Percentiles rank a stretch among this genome's conserved stretches.
These are phyloP conservation scores for Solanum etuberosum DNA, from an alignment of 257 asterid genomes.

Conservation along the genomic window DNA sequence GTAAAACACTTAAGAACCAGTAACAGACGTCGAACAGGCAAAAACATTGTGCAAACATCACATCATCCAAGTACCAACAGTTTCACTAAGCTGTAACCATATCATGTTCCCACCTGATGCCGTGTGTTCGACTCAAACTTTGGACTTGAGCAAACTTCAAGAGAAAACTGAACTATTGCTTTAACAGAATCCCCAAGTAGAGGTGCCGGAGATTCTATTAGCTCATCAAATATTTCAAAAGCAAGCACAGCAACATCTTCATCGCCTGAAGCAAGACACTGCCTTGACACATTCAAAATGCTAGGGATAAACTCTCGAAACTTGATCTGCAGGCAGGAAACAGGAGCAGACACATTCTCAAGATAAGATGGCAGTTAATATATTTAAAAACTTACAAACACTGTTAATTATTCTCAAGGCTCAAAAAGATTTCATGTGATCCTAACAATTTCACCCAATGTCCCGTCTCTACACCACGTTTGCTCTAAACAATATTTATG, in stretches of 20 bases:
- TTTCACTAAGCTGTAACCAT: neutral
- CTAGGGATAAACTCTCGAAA: constrained; percentile 95
- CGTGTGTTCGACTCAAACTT: constrained; percentile 79
- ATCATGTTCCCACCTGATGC: constrained; percentile 57
- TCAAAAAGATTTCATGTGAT: neutral
- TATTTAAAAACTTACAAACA: neutral
- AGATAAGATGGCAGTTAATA: neutral
- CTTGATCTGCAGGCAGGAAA: constrained; percentile 45
- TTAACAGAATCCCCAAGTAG: constrained; percentile 96
- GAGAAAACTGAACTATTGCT: constrained; percentile 91
- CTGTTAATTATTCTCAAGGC: neutral
- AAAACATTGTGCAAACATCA: neutral
- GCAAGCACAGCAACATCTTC: constrained; percentile 95
- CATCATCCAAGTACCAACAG: neutral
- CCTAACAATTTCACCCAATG: neutral
- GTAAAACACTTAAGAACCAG: neutral
- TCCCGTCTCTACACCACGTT: neutral
- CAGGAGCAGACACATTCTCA: constrained; percentile 1
- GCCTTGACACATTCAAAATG: constrained; percentile 87
- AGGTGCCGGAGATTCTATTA: constrained; percentile 98
- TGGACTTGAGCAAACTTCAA: constrained; percentile 86
- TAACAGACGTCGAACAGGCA: neutral
- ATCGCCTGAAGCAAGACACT: constrained; percentile 96
- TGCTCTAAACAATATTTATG: neutral
- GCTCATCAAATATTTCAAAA: constrained; percentile 97